phyloP scores from a whole-genome alignment of 441 rosid species.

The Brassica balearica region DNA sequence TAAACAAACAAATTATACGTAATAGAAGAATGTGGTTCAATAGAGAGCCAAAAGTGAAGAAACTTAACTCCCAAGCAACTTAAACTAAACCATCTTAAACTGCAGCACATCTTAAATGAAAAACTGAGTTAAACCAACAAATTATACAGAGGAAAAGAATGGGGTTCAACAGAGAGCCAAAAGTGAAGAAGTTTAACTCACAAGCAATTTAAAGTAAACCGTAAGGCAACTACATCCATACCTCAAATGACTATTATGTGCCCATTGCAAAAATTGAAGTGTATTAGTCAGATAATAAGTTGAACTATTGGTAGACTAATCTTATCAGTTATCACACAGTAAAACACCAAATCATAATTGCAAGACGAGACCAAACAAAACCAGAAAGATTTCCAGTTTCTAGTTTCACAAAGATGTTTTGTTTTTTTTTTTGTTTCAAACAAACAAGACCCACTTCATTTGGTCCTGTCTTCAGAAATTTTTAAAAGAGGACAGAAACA shows the following conservation, averaged over 20 bases:
- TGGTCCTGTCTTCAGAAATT: constrained; percentile 29
- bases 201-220: not conserved
- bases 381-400: constrained; percentile 24
- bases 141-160: not conserved
- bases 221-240: not conserved
- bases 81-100: not conserved
- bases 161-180: not conserved
- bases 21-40: too few relatives aligned
- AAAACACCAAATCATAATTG: constrained; percentile 27
- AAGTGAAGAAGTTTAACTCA: not conserved
- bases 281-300: not conserved
- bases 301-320: not conserved
- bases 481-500: constrained; percentile 18
- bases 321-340: not conserved
- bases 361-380: constrained; percentile 27
- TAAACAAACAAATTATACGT: too few relatives aligned
- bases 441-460: constrained; percentile 40
- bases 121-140: not conserved
- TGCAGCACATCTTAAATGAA: not conserved
- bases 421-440: constrained; percentile 18
- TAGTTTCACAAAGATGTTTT: constrained; percentile 41
- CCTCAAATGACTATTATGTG: not conserved
- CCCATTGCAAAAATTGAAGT: not conserved
- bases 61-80: too few relatives aligned
- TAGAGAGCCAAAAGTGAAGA: too few relatives aligned